These are phyloP conservation scores for Tetraselmis chui DNA, from an alignment of 139 green algal genomes.

Conservation along the genomic window DNA sequence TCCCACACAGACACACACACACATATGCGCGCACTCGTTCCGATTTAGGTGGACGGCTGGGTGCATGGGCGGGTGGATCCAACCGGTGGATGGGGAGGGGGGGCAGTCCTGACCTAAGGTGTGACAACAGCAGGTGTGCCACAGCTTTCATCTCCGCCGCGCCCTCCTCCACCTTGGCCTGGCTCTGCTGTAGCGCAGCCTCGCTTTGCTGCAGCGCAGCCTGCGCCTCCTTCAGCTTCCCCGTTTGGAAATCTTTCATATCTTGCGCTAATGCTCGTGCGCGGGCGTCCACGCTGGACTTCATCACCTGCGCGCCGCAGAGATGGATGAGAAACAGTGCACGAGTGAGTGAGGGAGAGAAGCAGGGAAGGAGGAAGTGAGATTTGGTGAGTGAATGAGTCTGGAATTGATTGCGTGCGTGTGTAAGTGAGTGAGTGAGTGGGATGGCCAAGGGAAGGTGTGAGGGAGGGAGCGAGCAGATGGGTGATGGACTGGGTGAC, in stretches of 20 bases:
- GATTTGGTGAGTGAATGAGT: not conserved
- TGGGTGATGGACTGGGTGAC: too few species aligned
- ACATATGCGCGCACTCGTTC: too few species aligned
- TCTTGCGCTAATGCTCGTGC: not conserved
- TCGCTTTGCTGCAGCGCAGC: not conserved
- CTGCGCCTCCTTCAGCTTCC: not conserved
- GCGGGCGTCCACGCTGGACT: not conserved
- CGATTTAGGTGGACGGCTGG: too few species aligned
- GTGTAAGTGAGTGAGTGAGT: too few species aligned
- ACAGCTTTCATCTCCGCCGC: not conserved
- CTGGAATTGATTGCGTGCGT: too few species aligned
- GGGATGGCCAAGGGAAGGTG: too few species aligned
- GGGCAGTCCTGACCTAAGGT: too few species aligned
- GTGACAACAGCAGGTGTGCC: not conserved
- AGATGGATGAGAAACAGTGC: not conserved
- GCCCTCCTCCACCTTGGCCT: not conserved
- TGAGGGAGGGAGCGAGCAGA: too few species aligned
- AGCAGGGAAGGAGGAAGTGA: not conserved
- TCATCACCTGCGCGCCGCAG: not conserved
- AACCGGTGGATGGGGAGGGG: too few species aligned
- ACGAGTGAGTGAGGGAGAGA: not conserved
- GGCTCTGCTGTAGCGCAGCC: not conserved
- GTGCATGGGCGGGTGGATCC: too few species aligned
- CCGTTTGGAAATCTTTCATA: not conserved
- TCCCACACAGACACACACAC: not conserved